phyloP scores from a whole-genome alignment of 257 asterid species.

The Thymus quinquecostatus region DNA sequence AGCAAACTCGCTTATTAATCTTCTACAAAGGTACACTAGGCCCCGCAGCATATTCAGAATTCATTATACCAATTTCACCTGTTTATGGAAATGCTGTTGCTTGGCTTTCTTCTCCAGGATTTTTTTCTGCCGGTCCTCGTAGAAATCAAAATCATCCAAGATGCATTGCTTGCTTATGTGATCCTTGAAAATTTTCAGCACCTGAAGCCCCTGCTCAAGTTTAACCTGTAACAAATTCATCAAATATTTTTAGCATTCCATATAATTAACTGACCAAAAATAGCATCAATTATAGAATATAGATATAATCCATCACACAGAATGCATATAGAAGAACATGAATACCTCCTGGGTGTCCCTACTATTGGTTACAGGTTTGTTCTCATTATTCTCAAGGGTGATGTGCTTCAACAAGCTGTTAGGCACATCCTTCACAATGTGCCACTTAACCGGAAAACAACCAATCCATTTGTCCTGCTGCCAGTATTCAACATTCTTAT shows the following conservation, averaged over 20 bases:
- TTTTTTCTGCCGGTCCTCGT: conserved; percentile 68
- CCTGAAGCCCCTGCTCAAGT: conserved; percentile 59
- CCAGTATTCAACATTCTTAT: conserved; percentile 77
- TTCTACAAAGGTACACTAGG: too few relatives aligned
- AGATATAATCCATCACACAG: neutral
- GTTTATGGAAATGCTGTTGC: conserved; percentile 48
- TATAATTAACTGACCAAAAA: neutral
- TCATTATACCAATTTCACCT: conserved; percentile 26
- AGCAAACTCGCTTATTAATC: too few relatives aligned
- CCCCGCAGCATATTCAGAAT: too few relatives aligned
- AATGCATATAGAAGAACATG: neutral
- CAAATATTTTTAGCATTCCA: neutral
- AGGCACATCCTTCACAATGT: conserved; percentile 81
- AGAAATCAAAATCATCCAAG: conserved; percentile 75
- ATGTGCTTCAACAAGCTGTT: conserved; percentile 72
- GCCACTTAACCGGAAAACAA: conserved; percentile 85
- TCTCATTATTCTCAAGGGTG: conserved; percentile 72
- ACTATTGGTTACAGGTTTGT: conserved; percentile 74
- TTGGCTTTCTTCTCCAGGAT: conserved; percentile 62
- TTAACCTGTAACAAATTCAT: conserved; percentile 42
- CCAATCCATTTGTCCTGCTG: conserved; percentile 91
- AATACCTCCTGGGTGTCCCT: conserved; percentile 85
- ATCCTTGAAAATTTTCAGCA: conserved; percentile 66
- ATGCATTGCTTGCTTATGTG: conserved; percentile 57
- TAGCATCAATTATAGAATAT: neutral